A percentile compares a stretch with the other conserved stretches of the same genome.
Conservation (phyloP, 2,329 filamentous ascomycete genomes). For the Trichoderma pleuroti region DNA sequence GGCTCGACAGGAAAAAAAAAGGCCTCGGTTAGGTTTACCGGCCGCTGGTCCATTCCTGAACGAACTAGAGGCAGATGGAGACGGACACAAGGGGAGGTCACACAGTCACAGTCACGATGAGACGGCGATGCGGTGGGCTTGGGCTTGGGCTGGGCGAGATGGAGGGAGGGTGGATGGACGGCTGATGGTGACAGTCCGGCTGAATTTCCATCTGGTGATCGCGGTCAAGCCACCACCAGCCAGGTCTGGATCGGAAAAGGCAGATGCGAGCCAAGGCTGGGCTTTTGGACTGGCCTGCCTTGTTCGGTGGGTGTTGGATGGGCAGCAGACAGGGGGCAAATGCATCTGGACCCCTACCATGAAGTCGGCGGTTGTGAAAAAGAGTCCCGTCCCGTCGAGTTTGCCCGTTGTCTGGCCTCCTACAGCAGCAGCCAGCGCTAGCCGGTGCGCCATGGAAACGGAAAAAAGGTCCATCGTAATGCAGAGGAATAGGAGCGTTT, state of each 20-base stretch:
- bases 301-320: neutral
- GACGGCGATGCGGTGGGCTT: neutral
- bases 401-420: neutral
- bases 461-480: neutral
- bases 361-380: neutral
- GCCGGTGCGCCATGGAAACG: neutral
- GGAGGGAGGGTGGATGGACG: neutral
- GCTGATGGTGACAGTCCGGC: neutral
- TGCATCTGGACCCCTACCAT: neutral
- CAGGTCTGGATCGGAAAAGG: neutral
- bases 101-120: neutral
- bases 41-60: neutral
- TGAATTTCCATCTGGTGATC: conserved; percentile 3
- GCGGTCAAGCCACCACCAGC: neutral
- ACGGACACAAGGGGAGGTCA: neutral
- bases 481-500: neutral
- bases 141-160: neutral
- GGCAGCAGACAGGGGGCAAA: neutral
- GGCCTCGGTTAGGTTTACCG: conserved; percentile 10
- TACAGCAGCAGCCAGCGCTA: neutral
- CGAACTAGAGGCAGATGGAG: neutral
- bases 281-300: neutral
- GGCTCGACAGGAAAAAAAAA: neutral
- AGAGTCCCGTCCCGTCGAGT: neutral
- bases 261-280: neutral